Evolutionary conservation across 31 red algal genomes (phyloP).

Genomic region (Porphyra umbilicalis): DNA sequence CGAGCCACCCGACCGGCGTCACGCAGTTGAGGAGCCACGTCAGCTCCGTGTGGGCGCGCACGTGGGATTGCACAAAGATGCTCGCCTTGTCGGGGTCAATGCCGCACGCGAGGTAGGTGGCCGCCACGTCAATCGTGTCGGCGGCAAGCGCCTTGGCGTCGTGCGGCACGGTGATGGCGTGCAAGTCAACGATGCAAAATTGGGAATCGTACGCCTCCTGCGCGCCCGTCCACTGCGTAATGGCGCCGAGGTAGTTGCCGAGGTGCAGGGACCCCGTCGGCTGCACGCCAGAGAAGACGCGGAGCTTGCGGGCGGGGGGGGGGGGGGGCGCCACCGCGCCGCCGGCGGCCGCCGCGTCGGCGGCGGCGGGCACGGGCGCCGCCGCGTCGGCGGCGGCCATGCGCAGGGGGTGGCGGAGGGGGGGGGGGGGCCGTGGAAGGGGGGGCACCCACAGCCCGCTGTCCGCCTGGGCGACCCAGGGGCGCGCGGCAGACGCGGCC

Average conservation of each 20-base stretch:
- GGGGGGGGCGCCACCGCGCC: not conserved
- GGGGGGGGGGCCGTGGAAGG: too few relatives aligned
- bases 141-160: slow-evolving; percentile 61
- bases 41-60: slow-evolving; percentile 92
- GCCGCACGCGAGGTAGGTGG: slow-evolving; percentile 92
- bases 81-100: slow-evolving; percentile 80
- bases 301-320: slow-evolving; percentile 29
- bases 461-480: too few relatives aligned
- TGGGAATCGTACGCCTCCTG: slow-evolving; percentile 81
- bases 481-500: not conserved
- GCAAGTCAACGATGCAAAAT: slow-evolving; percentile 97
- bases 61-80: slow-evolving; percentile 98
- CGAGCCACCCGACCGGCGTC: slow-evolving; percentile 95
- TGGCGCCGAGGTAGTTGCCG: slow-evolving; percentile 98
- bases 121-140: slow-evolving; percentile 61
- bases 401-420: not conserved
- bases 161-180: slow-evolving; percentile 94
- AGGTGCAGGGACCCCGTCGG: slow-evolving; percentile 98
- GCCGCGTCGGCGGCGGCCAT: not conserved
- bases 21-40: slow-evolving; percentile 98
- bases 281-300: slow-evolving; percentile 96
- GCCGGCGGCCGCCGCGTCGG: not conserved
- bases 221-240: slow-evolving; percentile 78
- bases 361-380: not conserved
- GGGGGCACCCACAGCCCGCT: too few relatives aligned